These are phyloP conservation scores for Diplocarpon mali DNA, from an alignment of 2,329 filamentous ascomycete genomes.

Conservation along the genomic window DNA sequence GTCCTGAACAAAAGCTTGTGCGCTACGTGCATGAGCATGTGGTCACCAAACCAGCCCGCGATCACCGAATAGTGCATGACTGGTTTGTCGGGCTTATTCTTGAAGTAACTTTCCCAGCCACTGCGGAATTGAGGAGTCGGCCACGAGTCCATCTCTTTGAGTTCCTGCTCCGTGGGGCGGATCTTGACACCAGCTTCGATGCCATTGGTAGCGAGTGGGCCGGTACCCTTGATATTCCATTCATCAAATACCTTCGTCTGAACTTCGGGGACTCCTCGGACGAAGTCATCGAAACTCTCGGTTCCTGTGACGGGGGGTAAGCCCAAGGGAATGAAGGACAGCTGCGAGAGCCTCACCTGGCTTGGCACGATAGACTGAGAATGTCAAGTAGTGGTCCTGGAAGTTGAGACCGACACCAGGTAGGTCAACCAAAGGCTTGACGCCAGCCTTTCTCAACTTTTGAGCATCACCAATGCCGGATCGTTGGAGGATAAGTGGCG, in stretches of 20 bases:
- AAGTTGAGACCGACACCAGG: constrained; percentile 44
- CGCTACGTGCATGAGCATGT: constrained; percentile 39
- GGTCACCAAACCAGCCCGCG: constrained; percentile 51
- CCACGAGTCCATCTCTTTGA: constrained; percentile 45
- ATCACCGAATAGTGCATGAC: constrained; percentile 81
- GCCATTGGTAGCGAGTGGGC: constrained; percentile 29
- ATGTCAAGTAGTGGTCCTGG: constrained; percentile 44
- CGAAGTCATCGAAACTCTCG: constrained; percentile 73
- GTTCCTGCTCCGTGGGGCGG: constrained; percentile 44
- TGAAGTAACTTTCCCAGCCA: constrained; percentile 75
- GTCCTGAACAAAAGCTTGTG: too few relatives aligned
- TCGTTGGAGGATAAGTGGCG: constrained; percentile 42
- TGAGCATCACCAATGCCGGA: constrained; percentile 45
- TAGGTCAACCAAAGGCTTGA: constrained; percentile 36
- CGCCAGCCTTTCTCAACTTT: constrained; percentile 36
- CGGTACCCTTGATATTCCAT: constrained; percentile 71
- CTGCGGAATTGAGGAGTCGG: constrained; percentile 63
- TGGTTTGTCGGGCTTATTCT: constrained; percentile 74
- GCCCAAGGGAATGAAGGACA: neutral
- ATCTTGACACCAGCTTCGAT: constrained; percentile 43
- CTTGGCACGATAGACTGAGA: constrained; percentile 35
- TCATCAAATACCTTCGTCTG: constrained; percentile 65
- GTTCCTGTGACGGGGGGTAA: constrained; percentile 36
- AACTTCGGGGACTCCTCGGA: constrained; percentile 58
- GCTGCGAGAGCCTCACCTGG: constrained; percentile 10